Conservation (phyloP, 1,284 basidiomycete genomes). For the Coriolopsis trogii region DNA sequence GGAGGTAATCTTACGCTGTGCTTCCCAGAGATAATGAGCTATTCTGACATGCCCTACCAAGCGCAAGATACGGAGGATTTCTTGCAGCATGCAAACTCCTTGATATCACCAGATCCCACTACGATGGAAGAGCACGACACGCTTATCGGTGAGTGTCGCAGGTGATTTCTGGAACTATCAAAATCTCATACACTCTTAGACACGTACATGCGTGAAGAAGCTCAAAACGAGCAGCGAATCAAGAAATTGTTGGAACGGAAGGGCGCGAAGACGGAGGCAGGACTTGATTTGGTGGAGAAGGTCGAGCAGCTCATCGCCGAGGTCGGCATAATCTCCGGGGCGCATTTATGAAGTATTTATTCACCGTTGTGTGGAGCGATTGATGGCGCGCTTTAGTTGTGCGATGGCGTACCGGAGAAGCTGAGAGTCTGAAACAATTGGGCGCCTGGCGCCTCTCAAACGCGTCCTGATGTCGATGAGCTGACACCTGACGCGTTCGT, state of each 20-base stretch:
- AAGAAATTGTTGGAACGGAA: constrained; percentile 23
- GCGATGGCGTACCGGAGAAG: too few species aligned
- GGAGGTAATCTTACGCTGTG: neutral
- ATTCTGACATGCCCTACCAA: neutral
- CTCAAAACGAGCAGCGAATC: constrained; percentile 6
- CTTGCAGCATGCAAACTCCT: neutral
- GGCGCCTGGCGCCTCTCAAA: too few species aligned
- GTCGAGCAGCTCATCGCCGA: too few species aligned
- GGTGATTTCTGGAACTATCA: neutral
- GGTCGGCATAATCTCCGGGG: too few species aligned
- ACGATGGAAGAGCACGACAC: neutral
- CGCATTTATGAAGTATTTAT: too few species aligned
- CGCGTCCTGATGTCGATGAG: too few species aligned
- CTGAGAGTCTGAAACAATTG: too few species aligned
- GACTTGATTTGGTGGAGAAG: too few species aligned
- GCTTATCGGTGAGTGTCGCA: neutral
- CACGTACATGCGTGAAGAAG: constrained; percentile 5
- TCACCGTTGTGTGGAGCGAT: too few species aligned
- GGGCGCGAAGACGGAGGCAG: too few species aligned
- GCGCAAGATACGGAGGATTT: constrained; percentile 7
- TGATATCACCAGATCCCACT: constrained; percentile 1
- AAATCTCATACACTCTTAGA: neutral
- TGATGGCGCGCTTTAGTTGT: too few species aligned
- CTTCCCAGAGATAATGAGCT: neutral
- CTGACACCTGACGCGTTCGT: neutral